Evolutionary conservation across 2,329 filamentous ascomycete species (phyloP), one percentile per base, ranked within the genome.

Genomic region (Botrytis paeoniae): DNA sequence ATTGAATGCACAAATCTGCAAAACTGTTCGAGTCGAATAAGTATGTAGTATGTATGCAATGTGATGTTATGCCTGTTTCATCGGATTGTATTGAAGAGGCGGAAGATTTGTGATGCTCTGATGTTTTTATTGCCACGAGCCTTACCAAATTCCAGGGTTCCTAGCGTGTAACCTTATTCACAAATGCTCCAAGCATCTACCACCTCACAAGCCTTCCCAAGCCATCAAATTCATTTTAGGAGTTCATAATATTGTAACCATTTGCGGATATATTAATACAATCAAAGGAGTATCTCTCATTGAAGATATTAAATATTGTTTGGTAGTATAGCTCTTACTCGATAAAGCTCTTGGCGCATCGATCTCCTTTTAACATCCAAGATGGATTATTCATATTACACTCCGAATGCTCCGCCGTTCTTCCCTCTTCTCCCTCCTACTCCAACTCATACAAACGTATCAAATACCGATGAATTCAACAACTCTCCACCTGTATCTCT

Each of bases 301-400:
- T 22, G 16, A 32, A 43, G 39, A 29, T 43, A 63, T 20, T 20
- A 32, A 43, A 22, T 20, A 32, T 16, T 14, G n/a, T n/a, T 41
- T 29, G 29, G 45, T 45, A 64, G 39, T n/a, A 41, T 41, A 62
- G 60, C 37, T 63, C n/a, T 43, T 22, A 32, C 37, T 63, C 16
- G 25, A 41, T 14, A 63, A 43, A n/a, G 18, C 61, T 29, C 61
- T 39, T 18, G 37, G 39, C 25, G 61, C 37, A 63, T 63, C 45
- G 41, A 70, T n/a, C 37, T 45, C 16, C 45, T 65, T 14, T 20
- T 4, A 48, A 32, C 43, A 37, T 60, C 10, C 43, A 65, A 73
- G 60, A 89, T 90, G 87, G 87, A 89, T 77, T 89, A 88, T 80
- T 83, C 84, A 70, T 89, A 86, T 80, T 89, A 85, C 77, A 79